phyloP scores from a whole-genome alignment of 768 basidiomycete species.

The Mycena latifolia region DNA sequence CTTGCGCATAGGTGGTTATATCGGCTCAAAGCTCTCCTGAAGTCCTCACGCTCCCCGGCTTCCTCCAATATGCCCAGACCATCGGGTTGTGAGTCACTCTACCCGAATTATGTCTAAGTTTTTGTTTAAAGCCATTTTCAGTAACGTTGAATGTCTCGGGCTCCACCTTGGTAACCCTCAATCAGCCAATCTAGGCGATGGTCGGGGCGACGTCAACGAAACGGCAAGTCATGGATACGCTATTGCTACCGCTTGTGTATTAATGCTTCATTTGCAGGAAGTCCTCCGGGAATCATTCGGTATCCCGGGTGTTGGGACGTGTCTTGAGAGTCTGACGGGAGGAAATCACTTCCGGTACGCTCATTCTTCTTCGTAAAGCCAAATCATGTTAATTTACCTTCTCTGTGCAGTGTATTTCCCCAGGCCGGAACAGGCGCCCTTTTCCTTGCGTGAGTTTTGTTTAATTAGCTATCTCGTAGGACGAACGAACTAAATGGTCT shows the following conservation, averaged over 20 bases:
- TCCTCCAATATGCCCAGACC: constrained; percentile 59
- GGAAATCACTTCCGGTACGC: constrained; percentile 62
- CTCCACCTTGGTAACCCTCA: constrained; percentile 54
- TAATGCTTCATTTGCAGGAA: constrained; percentile 36
- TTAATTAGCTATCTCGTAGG: background rate
- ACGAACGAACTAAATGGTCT: background rate
- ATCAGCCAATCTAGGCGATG: constrained; percentile 61
- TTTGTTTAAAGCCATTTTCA: constrained; percentile 27
- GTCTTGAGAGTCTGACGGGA: constrained; percentile 57
- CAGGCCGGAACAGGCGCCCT: constrained; percentile 58
- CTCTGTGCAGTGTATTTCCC: constrained; percentile 48
- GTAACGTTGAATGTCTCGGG: constrained; percentile 58
- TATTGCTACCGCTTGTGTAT: constrained; percentile 37
- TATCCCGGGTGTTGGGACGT: constrained; percentile 51
- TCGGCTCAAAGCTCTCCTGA: constrained; percentile 58
- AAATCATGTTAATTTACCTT: background rate
- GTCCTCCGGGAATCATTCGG: constrained; percentile 61
- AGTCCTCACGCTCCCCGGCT: constrained; percentile 54
- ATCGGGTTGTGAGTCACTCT: constrained; percentile 57
- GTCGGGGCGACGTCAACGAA: constrained; percentile 57
- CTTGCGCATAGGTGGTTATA: constrained; percentile 44
- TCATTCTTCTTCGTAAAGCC: background rate
- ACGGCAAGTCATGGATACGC: constrained; percentile 31
- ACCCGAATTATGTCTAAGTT: background rate
- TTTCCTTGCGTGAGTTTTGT: constrained; percentile 60